A percentile compares a stretch with the other conserved stretches of the same genome.
Evolutionary conservation across 495 filamentous ascomycete genomes (phyloP).

Genomic region (Chaetomium cochliodes): DNA sequence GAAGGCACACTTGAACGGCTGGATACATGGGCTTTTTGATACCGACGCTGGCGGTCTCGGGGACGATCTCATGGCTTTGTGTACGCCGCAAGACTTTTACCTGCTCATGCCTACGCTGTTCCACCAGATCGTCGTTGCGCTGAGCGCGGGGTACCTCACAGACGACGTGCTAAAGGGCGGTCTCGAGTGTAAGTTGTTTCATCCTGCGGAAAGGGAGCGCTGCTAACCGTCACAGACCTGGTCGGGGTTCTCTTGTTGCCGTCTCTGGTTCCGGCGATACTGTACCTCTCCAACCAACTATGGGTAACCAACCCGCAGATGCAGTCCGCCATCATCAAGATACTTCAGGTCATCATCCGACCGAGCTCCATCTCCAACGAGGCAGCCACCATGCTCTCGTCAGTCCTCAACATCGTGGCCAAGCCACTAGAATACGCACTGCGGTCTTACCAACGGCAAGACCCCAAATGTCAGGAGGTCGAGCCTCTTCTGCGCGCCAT

Average conservation of each 20-base stretch:
- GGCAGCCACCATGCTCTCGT: slow-evolving; percentile 73
- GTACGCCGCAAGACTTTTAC: slow-evolving; percentile 92
- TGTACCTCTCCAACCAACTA: slow-evolving; percentile 78
- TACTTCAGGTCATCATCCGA: slow-evolving; percentile 72
- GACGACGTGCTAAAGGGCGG: slow-evolving; percentile 83
- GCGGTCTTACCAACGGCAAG: slow-evolving; percentile 65
- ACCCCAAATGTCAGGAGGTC: slow-evolving; percentile 67
- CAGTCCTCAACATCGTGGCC: slow-evolving; percentile 79
- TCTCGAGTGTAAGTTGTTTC: slow-evolving; percentile 68
- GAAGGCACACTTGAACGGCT: slow-evolving; percentile 71
- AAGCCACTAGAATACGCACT: slow-evolving; percentile 74
- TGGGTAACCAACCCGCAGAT: slow-evolving; percentile 56
- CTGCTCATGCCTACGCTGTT: slow-evolving; percentile 86
- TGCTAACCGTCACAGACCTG: slow-evolving; percentile 54
- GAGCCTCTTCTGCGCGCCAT: slow-evolving; percentile 70
- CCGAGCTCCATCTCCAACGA: slow-evolving; percentile 77
- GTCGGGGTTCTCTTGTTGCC: slow-evolving; percentile 88
- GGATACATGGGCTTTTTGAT: slow-evolving; percentile 87
- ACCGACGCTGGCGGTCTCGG: slow-evolving; percentile 67
- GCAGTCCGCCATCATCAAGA: slow-evolving; percentile 66
- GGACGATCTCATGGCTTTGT: slow-evolving; percentile 88
- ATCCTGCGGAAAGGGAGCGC: too few species aligned
- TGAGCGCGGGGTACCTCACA: slow-evolving; percentile 64
- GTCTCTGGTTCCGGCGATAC: slow-evolving; percentile 76
- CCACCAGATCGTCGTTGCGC: slow-evolving; percentile 76